phyloP scores from a whole-genome alignment of 257 asterid genomes.

The Verbena officinalis region DNA sequence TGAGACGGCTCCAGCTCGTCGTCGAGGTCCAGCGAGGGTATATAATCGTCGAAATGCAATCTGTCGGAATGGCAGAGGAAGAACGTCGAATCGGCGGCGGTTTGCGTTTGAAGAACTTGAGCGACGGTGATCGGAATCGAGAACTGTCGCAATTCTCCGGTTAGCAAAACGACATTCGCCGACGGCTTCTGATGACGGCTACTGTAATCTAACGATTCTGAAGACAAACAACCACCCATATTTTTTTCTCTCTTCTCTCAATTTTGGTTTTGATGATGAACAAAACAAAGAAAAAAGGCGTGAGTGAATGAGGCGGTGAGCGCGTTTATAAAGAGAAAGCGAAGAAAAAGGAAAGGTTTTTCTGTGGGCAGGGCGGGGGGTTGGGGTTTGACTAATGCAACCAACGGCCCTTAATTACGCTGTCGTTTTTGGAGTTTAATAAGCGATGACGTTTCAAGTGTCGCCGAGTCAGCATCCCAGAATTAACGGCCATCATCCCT shows the following conservation, averaged over 20 bases:
- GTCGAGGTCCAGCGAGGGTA: slow-evolving; percentile 43
- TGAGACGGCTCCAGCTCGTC: slow-evolving; percentile 54
- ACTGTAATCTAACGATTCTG: slow-evolving; percentile 21
- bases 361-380: not conserved
- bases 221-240: slow-evolving; percentile 61
- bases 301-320: not conserved
- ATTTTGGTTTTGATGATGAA: no score
- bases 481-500: no score
- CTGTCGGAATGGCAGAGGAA: slow-evolving; percentile 72
- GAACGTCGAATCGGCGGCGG: slow-evolving; percentile 7
- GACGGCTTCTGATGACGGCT: slow-evolving; percentile 12
- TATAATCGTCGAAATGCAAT: slow-evolving; percentile 55
- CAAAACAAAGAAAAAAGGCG: not conserved
- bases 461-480: no score
- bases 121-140: slow-evolving; percentile 47
- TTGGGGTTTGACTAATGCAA: not conserved
- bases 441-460: not conserved
- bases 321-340: not conserved
- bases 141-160: slow-evolving; percentile 53
- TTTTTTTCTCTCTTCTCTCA: no score
- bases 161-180: slow-evolving; percentile 45
- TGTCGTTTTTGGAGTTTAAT: not conserved
- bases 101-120: slow-evolving; percentile 43
- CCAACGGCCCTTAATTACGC: no score
- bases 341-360: not conserved